Percentiles rank a stretch among this genome's conserved stretches.
These are phyloP conservation scores for Myxozyma melibiosi DNA, from an alignment of 805 yeast species.

Conservation along the genomic window DNA sequence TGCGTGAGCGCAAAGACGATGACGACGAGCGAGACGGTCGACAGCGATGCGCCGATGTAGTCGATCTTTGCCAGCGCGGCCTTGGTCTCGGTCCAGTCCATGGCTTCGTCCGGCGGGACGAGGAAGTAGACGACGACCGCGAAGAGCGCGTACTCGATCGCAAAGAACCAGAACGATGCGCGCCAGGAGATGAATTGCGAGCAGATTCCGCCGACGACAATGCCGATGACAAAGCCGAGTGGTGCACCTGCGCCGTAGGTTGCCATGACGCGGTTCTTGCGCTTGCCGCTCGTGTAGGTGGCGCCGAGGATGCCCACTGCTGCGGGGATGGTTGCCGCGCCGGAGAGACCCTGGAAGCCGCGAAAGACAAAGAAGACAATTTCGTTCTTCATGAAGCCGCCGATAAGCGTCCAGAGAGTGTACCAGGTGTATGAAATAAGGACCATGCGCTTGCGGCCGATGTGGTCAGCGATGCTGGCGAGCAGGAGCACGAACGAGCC, in stretches of 20 bases:
- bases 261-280: constrained; percentile 34
- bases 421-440: constrained; percentile 43
- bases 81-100: constrained; percentile 42
- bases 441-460: constrained; percentile 49
- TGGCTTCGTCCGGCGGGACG: constrained; percentile 44
- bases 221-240: constrained; percentile 49
- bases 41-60: constrained; percentile 49
- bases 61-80: constrained; percentile 47
- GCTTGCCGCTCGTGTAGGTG: constrained; percentile 36
- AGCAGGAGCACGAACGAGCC: constrained; percentile 50
- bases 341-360: constrained; percentile 49
- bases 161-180: constrained; percentile 46
- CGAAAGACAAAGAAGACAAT: constrained; percentile 47
- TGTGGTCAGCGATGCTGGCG: constrained; percentile 51
- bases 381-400: constrained; percentile 40
- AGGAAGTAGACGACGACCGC: constrained; percentile 35
- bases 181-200: constrained; percentile 48
- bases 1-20: constrained; percentile 51
- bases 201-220: constrained; percentile 50
- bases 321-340: constrained; percentile 51
- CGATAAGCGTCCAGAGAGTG: constrained; percentile 43
- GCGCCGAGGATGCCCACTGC: constrained; percentile 51
- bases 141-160: constrained; percentile 44
- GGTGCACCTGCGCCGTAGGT: constrained; percentile 54
- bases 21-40: constrained; percentile 47